Percentiles rank a stretch among this genome's conserved stretches.
Conservation (phyloP, 2,329 filamentous ascomycete genomes). For the Phialemonium atrogriseum region DNA sequence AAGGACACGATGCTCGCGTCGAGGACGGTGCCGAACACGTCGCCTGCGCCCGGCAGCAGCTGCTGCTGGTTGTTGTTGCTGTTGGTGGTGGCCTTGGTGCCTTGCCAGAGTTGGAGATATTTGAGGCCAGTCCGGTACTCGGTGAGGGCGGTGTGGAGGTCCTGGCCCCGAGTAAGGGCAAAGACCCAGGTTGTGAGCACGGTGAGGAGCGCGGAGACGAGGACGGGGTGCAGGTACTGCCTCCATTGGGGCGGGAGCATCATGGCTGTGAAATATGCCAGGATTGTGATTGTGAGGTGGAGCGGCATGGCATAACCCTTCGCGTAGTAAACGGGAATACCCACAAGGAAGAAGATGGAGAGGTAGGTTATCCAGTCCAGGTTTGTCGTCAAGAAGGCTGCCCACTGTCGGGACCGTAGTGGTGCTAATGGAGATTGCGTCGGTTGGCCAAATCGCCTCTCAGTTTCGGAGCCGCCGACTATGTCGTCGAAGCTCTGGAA, state of each 20-base stretch:
- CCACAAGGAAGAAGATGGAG: slow-evolving; percentile 37
- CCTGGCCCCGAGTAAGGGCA: slow-evolving; percentile 33
- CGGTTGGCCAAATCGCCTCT: no score
- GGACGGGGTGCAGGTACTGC: slow-evolving; percentile 48
- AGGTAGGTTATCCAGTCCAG: slow-evolving; percentile 37
- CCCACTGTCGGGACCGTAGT: slow-evolving; percentile 41
- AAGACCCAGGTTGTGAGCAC: slow-evolving; percentile 46
- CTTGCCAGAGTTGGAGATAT: slow-evolving; percentile 43
- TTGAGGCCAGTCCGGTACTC: slow-evolving; percentile 43
- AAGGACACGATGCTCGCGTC: slow-evolving; percentile 52
- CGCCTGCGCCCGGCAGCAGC: slow-evolving; percentile 47
- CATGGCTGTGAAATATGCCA: slow-evolving; percentile 43
- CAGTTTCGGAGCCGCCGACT: no score
- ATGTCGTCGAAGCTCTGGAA: no score
- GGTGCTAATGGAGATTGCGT: slow-evolving; percentile 32
- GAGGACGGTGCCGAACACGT: slow-evolving; percentile 44
- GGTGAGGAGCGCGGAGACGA: slow-evolving; percentile 45
- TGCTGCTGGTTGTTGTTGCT: no score
- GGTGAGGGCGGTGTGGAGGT: slow-evolving; percentile 30
- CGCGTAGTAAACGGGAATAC: slow-evolving; percentile 46
- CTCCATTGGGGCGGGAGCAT: slow-evolving; percentile 39
- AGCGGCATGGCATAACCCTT: slow-evolving; percentile 43
- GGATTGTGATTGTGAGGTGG: slow-evolving; percentile 37
- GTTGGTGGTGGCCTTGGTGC: slow-evolving; percentile 14
- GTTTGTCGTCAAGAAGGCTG: slow-evolving; percentile 33